These are phyloP conservation scores for Physcomitrium patens DNA, from an alignment of 225 moss, liverwort and hornwort genomes.

Conservation along the genomic window DNA sequence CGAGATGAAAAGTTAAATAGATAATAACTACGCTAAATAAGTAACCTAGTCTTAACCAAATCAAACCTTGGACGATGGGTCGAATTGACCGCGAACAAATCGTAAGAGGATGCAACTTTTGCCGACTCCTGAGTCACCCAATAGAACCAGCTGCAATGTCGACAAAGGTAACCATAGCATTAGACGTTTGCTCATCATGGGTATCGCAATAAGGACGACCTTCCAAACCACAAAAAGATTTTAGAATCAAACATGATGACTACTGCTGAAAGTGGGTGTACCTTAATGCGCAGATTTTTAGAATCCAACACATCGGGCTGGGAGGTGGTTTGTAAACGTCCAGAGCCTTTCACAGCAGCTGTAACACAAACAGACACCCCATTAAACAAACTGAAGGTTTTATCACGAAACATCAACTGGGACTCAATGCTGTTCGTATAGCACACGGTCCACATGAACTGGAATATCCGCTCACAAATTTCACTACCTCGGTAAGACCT, in stretches of 20 bases:
- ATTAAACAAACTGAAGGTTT: too few relatives aligned
- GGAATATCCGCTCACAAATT: neutral
- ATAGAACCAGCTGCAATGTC: constrained; percentile 71
- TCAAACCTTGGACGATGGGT: constrained; percentile 89
- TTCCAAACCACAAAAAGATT: neutral
- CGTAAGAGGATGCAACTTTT: constrained; percentile 93
- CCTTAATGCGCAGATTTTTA: constrained; percentile 88
- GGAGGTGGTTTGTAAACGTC: constrained; percentile 41
- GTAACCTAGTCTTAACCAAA: neutral
- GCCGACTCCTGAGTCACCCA: constrained; percentile 96
- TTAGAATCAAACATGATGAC: too few relatives aligned
- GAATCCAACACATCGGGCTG: constrained; percentile 72
- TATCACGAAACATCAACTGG: too few relatives aligned
- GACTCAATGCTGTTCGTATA: too few relatives aligned
- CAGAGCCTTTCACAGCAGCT: constrained; percentile 69
- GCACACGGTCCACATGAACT: neutral
- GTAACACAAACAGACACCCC: neutral
- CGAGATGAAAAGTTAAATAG: neutral
- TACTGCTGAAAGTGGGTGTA: neutral
- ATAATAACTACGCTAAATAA: neutral
- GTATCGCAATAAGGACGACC: neutral
- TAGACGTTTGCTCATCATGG: neutral
- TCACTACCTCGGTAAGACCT: too few relatives aligned
- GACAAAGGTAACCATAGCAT: neutral
- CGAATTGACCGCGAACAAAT: constrained; percentile 94